A percentile compares a stretch with the other conserved stretches of the same genome.
phyloP scores from a whole-genome alignment of 73 alveolate genomes.

The Paramecium biaurelia region DNA sequence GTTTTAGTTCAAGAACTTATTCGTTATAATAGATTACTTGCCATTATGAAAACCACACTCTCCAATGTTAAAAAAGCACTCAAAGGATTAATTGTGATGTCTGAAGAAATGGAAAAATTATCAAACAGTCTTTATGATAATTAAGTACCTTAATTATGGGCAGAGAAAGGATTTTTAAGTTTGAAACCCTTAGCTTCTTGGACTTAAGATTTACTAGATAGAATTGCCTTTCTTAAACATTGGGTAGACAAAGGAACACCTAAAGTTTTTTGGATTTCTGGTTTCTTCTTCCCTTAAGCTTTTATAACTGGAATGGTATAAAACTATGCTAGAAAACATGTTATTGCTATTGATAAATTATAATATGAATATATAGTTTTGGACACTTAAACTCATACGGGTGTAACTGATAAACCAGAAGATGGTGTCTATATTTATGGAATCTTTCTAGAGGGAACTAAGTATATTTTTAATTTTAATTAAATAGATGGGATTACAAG shows the following conservation, averaged over 20 bases:
- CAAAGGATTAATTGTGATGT: constrained; percentile 97
- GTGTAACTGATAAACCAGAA: constrained; percentile 87
- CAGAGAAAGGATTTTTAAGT: constrained; percentile 96
- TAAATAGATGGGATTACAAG: constrained; percentile 93
- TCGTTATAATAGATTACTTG: constrained; percentile 90
- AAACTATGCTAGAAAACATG: constrained; percentile 99
- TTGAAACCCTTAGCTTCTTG: constrained; percentile 98
- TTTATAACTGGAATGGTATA: constrained; percentile 99
- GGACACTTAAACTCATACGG: constrained; percentile 86
- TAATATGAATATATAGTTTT: constrained; percentile 86
- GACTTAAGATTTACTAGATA: constrained; percentile 93
- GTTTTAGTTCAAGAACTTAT: constrained; percentile 96
- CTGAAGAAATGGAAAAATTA: constrained; percentile 98
- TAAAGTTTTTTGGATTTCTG: constrained; percentile 97
- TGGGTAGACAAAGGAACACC: constrained; percentile 97
- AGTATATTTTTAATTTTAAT: constrained; percentile 86
- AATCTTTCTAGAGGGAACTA: constrained; percentile 99
- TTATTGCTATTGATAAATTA: constrained; percentile 96
- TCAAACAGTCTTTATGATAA: constrained; percentile 97
- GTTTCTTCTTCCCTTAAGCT: constrained; percentile 98
- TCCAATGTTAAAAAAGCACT: constrained; percentile 92
- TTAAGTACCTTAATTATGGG: constrained; percentile 97
- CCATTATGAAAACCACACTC: constrained; percentile 86
- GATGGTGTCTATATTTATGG: constrained; percentile 98
- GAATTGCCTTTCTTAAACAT: constrained; percentile 79